These are phyloP conservation scores for Thelephora aurantiotincta DNA, from an alignment of 768 basidiomycete genomes.

Conservation along the genomic window DNA sequence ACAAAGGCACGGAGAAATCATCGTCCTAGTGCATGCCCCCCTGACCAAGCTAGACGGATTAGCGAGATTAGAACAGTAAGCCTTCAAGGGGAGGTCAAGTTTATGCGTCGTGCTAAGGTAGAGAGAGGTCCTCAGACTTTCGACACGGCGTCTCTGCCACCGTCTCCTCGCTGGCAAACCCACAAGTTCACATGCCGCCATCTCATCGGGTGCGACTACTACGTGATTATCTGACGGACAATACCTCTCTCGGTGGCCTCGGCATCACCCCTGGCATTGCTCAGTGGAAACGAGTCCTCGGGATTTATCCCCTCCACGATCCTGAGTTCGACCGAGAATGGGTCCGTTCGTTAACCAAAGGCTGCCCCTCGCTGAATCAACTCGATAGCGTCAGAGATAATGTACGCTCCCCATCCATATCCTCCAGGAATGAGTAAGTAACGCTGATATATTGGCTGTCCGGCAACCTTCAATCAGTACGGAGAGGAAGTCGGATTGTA, in stretches of 20 bases:
- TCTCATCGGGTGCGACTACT: slow-evolving; percentile 70
- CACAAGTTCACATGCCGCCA: slow-evolving; percentile 37
- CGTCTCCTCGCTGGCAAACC: slow-evolving; percentile 26
- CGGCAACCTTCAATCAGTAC: slow-evolving; percentile 29
- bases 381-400: slow-evolving; percentile 63
- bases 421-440: slow-evolving; percentile 4
- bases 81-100: too few species aligned
- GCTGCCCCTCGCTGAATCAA: slow-evolving; percentile 47
- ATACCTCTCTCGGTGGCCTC: slow-evolving; percentile 61
- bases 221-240: slow-evolving; percentile 55
- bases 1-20: slow-evolving; percentile 58
- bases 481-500: slow-evolving; percentile 79
- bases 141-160: slow-evolving; percentile 55
- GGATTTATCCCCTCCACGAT: slow-evolving; percentile 77
- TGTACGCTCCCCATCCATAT: slow-evolving; percentile 21
- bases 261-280: slow-evolving; percentile 60
- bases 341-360: slow-evolving; percentile 62
- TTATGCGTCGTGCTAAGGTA: too few species aligned
- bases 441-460: background rate
- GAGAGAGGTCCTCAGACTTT: slow-evolving; percentile 55
- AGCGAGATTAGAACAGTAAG: slow-evolving; percentile 52
- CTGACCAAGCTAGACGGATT: slow-evolving; percentile 45
- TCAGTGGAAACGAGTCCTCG: slow-evolving; percentile 72
- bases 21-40: slow-evolving; percentile 66
- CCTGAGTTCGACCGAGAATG: slow-evolving; percentile 68